These are phyloP conservation scores for Stephanodiscus triporus DNA, from an alignment of 108 stramenopile genomes.

Conservation along the genomic window DNA sequence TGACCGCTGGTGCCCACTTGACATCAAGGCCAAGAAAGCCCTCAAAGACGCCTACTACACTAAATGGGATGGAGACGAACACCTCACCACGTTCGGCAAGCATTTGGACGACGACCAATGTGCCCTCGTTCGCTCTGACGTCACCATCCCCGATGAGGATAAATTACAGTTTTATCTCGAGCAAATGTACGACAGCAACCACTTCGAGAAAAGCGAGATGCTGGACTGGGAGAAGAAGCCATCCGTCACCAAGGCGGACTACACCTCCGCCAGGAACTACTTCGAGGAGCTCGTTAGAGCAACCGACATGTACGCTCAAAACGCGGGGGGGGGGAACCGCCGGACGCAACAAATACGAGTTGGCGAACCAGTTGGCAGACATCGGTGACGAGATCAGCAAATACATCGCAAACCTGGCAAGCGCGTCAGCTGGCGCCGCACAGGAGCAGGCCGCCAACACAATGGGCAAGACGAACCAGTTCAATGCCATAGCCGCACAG, in stretches of 20 bases:
- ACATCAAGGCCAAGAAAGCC: neutral
- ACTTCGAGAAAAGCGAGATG: neutral
- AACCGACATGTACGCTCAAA: neutral
- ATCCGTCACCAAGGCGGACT: neutral
- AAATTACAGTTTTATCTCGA: neutral
- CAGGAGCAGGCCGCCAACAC: too few species aligned
- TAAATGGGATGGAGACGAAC: neutral
- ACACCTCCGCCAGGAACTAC: neutral
- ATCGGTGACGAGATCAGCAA: neutral
- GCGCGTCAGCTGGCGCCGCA: too few species aligned
- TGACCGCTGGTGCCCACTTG: neutral
- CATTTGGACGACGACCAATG: neutral
- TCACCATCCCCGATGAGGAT: neutral
- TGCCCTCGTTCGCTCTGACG: neutral
- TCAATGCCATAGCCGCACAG: too few species aligned
- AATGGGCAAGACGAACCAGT: too few species aligned
- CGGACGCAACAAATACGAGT: neutral
- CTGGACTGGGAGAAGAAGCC: neutral
- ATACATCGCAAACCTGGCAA: neutral
- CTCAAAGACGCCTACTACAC: neutral
- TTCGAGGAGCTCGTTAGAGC: neutral
- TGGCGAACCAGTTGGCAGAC: neutral
- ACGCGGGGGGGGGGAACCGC: neutral
- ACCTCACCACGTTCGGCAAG: neutral
- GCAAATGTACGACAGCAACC: slow-evolving; percentile 4